Percentiles rank a stretch among this genome's conserved stretches.
Conservation (phyloP, 1,284 basidiomycete genomes). For the Melampsora americana region DNA sequence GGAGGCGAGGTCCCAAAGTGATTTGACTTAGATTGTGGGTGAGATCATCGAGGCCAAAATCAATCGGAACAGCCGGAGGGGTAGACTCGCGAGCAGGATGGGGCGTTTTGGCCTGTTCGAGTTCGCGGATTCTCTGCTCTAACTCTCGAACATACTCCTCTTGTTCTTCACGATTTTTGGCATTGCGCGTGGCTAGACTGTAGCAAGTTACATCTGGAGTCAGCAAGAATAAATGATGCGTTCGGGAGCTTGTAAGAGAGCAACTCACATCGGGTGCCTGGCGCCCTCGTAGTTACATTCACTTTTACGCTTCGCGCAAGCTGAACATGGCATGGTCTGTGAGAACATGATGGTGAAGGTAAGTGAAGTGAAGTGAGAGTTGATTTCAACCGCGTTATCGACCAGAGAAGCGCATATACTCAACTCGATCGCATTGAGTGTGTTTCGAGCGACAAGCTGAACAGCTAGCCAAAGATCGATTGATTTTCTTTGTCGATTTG, state of each 20-base stretch:
- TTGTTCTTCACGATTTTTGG: conserved; percentile 7
- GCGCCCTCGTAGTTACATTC: conserved; percentile 28
- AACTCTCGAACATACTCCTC: conserved; percentile 33
- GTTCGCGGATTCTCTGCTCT: conserved; percentile 14
- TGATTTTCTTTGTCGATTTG: background rate
- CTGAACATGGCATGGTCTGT: conserved; percentile 32
- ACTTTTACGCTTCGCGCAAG: conserved; percentile 25
- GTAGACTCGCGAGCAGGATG: background rate
- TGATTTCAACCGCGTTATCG: background rate
- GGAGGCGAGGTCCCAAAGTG: conserved; percentile 29
- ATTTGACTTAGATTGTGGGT: conserved; percentile 23
- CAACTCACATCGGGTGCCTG: conserved; percentile 20
- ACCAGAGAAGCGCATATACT: background rate
- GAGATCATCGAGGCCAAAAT: conserved; percentile 30
- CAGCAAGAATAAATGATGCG: background rate
- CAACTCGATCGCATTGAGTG: conserved; percentile 40
- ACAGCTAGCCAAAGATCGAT: conserved; percentile 31
- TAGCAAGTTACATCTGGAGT: background rate
- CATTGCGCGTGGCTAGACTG: conserved; percentile 3
- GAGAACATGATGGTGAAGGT: background rate
- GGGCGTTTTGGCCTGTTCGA: conserved; percentile 17
- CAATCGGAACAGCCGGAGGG: background rate
- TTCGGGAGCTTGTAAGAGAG: background rate
- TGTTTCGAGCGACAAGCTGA: conserved; percentile 33
- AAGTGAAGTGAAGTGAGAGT: background rate